Evolutionary conservation across 2,329 filamentous ascomycete species (phyloP), one percentile per base, ranked within the genome.

Genomic region (Akanthomyces dipterigenus): DNA sequence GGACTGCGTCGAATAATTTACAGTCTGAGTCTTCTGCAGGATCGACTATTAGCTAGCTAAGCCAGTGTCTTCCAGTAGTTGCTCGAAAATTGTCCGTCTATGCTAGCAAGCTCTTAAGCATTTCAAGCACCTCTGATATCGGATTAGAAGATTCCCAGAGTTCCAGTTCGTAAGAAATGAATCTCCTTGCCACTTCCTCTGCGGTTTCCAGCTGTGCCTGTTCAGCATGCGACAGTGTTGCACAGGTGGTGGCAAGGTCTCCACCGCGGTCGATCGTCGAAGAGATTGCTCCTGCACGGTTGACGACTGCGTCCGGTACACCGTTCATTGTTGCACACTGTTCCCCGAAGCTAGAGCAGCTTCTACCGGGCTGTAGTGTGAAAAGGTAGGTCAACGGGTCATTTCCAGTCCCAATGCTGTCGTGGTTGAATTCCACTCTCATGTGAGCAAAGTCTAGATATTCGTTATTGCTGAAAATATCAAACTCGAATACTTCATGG

Each of bases 281-380:
- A 24, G 88, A 84, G 40, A 99, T 80, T 8, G 87, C 82, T 65
- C 91, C 88, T 0, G 93, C 92, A 60, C 93, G 84, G 18, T 88
- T 77, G 7, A 97, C 82, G 11, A 98, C 83, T 5, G 82, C 79
- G 20, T 75, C 69, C 34, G 91, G 87, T 16, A 99, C 86, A 1
- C 93, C 93, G 68, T 96, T 97, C 72, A 96, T 83, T 3, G 87
- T 86, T 31, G 95, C 95, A 70, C 95, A 98, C 73, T 84, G 82
- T 31, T 87, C 90, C 0, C 95, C 95, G 69, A 96, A 96, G 70
- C 92, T 97, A 16, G 89, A 88, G 8, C 79, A 85, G 67, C 88
- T 93, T 61, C 87, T 82, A 0, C 93, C 93, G 2, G 78, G 67
- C 4, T 74, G 69, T n/a, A 88, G 75, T 31, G 85, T 88, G 72